Base-by-base conservation (phyloP, 2,329 filamentous ascomycete genomes). In the Plectosphaerella sp. region DNA sequence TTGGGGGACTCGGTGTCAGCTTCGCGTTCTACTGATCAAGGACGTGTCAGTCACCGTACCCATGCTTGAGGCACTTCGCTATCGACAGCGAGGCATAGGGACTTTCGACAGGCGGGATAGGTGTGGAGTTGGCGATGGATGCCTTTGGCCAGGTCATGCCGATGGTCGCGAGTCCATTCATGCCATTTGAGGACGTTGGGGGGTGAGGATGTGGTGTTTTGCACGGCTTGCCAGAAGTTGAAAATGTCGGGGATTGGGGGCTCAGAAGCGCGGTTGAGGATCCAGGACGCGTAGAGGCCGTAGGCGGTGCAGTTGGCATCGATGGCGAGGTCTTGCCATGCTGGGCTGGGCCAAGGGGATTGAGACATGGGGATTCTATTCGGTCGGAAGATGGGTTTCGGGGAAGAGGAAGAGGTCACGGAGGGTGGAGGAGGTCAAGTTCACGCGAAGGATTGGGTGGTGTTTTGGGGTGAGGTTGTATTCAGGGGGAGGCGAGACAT, bases 211-310 rank as follows among this genome's bases (percentile, higher is more conserved):
- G 39, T 33, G 25, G 45, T 24, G 16, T 36, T 33, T 14, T 48
- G 36, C 7, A 46, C 41, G 24, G 52, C 43, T 7, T 43, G 54
- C 54, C 54, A 56, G 11, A 56, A 56, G 18, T 7, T 24, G 3
- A 43, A 25, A 18, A 56, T 52, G 11, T 18, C 12, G 8, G 52
- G 54, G 20, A 52, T 47, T 2, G 52, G 39, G 1, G 54, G 54
- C 33, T 56, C 54, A 10, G 36, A 18, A 2, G 16, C 18, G 16
- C 39, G 15, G 5, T 46, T 48, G 7, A 54, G 14, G 16, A 56
- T 37, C 52, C 54, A 56, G 10, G 49, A 49, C 7, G 52, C 47
- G 43, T 56, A 56, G 16, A 42, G 36, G 36, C 46, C 54, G 15
- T 45, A 48, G 22, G 42, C 25, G 9, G 49, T 48, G 47, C 52